Base-by-base conservation (phyloP, 2,329 filamentous ascomycete species). In the Rutstroemia sp. region DNA sequence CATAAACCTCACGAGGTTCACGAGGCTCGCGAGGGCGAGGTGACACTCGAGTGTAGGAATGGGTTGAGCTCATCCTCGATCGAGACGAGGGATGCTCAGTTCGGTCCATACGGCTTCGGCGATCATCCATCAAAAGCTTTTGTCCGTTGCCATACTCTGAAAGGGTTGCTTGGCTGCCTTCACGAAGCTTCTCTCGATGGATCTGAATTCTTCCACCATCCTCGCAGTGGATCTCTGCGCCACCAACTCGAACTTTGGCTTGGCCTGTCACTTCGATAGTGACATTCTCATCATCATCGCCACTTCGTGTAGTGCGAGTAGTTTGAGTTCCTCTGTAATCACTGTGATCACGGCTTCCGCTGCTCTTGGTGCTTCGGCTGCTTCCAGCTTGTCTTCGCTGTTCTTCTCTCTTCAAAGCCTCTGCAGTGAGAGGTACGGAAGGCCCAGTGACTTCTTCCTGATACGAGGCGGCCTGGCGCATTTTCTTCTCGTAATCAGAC, bases 161-260 rank as follows among this genome's bases (percentile, higher is more conserved):
- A 68, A 69, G 48, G 75, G 77, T 59, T 53, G 72, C 73, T 59
- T 85, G 82, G 64, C 79, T 82, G 49, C 74, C 77, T 49, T 72
- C 70, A 9, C 73, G 70, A 47, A 71, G 65, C 53, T 62, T 64
- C 37, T 74, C 72, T 56, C 70, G 65, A 48, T 74, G 73, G 60
- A 83, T 78, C 60, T 78, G 82, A 62, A 86, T 80, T 63, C 83
- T 81, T 21, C 81, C 80, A 39, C 81, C 81, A 50, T 82, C 78
- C 41, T 58, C 72, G 66, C 79, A 83, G 62, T 80, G 76, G 63
- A 86, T 82, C 66, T 82, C 79, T 9, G 81, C 74, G 27, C 77
- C 77, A 39, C 77, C 77, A 25, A 83, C 74, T 61, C 78, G 77
- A 56, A 86, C 76, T 21, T 77, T 73, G n/a, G 80, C 77, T 34